Conservation (phyloP, 2,329 filamentous ascomycete genomes). For the Hysterium pulicare region DNA sequence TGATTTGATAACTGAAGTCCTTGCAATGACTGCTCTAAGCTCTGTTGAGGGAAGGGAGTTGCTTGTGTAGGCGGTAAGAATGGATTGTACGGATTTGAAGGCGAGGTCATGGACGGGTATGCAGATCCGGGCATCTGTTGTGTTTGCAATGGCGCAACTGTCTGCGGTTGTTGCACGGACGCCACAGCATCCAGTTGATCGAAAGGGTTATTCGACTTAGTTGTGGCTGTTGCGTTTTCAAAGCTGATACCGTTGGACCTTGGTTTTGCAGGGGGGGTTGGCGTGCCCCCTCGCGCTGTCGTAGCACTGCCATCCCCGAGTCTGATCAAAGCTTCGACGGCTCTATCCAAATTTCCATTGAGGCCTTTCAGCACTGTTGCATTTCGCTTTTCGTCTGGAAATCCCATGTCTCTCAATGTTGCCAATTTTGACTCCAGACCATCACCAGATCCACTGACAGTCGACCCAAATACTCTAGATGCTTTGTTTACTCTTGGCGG, state of each 20-base stretch:
- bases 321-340: constrained; percentile 79
- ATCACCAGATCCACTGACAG: constrained; percentile 53
- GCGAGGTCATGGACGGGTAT: constrained; percentile 23
- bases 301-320: constrained; percentile 67
- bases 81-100: constrained; percentile 61
- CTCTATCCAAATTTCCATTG: constrained; percentile 78
- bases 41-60: constrained; percentile 20
- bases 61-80: constrained; percentile 53
- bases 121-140: constrained; percentile 23
- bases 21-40: constrained; percentile 69
- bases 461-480: constrained; percentile 65
- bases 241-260: constrained; percentile 47
- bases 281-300: constrained; percentile 30
- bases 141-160: constrained; percentile 24
- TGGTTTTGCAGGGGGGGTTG: constrained; percentile 45
- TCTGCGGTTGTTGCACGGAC: constrained; percentile 33
- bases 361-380: constrained; percentile 76
- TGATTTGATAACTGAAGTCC: constrained; percentile 61
- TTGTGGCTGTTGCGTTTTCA: constrained; percentile 26
- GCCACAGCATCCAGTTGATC: constrained; percentile 40
- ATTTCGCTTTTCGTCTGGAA: constrained; percentile 78
- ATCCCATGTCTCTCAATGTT: constrained; percentile 85
- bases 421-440: constrained; percentile 73
- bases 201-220: constrained; percentile 41
- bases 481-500: constrained; percentile 57